Evolutionary conservation across 163 green algal genomes (phyloP), one percentile per base, ranked within the genome.

Genomic region (Scenedesmus sp.): DNA sequence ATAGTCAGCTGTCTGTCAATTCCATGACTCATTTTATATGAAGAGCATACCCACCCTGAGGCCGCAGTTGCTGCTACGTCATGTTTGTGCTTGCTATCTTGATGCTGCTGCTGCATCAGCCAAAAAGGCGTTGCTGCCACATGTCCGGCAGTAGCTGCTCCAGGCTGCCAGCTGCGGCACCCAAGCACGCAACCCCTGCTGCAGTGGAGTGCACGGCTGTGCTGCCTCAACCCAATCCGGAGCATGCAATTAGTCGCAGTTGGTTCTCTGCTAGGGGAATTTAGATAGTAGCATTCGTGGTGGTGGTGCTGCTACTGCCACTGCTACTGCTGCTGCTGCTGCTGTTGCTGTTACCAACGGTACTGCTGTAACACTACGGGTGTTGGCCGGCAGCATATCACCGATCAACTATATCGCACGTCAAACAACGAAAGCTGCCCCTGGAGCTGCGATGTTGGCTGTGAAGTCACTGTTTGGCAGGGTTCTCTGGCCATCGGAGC

Each of bases 81-180:
- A 35, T 87, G 82, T 12, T 53, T 87, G 2, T 24, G 18, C 24
- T 53, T 87, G 18, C 24, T 53, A 87, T 22, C 46, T 37, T 86
- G 81, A 49, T 51, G 65, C 46, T 76, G 82, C 82, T 56, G 82
- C 53, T 87, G 82, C 37, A 76, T 40, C 65, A 37, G 40, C 5
- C 65, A 10, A 76, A 35, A n/a, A 16, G 33, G 35, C 49, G 35
- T 49, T 49, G 12, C 16, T 18, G 35, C 2, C 16, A 13, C 35
- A 81, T 44, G 35, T 78, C 82, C 56, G 35, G 35, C 49, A 49
- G 51, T 53, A 87, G 59, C 12, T 15, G 82, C 33, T 78, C 33
- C 51, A 76, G 33, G 35, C 30, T n/a, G 49, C 51, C 26, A 78
- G n/a, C 68, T 42, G 12, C 51, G 26, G 24, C 26, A 37, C 35